Conservation (phyloP, 73 alveolate genomes). For the Uronychia setigera region DNA sequence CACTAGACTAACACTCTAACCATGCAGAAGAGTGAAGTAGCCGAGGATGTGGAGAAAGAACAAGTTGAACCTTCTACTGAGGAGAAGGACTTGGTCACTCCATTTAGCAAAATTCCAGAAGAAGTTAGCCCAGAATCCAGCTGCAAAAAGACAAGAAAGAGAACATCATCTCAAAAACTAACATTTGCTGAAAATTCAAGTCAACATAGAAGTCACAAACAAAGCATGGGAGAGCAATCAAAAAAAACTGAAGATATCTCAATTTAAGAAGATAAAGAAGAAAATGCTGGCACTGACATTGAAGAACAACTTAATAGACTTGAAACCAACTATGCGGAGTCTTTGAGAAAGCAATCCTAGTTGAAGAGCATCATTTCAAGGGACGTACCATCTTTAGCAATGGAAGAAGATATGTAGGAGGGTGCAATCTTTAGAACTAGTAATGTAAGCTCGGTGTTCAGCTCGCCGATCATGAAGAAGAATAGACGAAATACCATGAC, state of each 20-base stretch:
- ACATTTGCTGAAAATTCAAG: neutral
- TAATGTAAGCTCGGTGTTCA: neutral
- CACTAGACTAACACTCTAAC: neutral
- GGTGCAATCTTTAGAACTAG: neutral
- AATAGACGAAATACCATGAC: neutral
- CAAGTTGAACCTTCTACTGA: neutral
- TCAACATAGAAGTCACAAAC: neutral
- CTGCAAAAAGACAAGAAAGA: neutral
- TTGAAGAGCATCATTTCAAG: neutral
- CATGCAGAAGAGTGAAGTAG: neutral
- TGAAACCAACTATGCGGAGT: neutral
- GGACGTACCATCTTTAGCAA: neutral
- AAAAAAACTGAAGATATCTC: neutral
- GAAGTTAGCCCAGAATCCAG: neutral
- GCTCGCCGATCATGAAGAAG: neutral
- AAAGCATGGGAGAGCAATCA: neutral
- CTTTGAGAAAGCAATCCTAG: neutral
- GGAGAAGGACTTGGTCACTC: neutral
- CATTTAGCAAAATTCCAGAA: neutral
- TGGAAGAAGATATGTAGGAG: neutral
- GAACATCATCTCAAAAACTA: neutral
- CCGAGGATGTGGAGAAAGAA: neutral
- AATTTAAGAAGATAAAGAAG: neutral
- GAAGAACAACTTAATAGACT: neutral
- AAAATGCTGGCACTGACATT: neutral